Evolutionary conservation across 1,139 yeast species (phyloP), one percentile per base, ranked within the genome.

Genomic region (Yamadazyma dendronema): DNA sequence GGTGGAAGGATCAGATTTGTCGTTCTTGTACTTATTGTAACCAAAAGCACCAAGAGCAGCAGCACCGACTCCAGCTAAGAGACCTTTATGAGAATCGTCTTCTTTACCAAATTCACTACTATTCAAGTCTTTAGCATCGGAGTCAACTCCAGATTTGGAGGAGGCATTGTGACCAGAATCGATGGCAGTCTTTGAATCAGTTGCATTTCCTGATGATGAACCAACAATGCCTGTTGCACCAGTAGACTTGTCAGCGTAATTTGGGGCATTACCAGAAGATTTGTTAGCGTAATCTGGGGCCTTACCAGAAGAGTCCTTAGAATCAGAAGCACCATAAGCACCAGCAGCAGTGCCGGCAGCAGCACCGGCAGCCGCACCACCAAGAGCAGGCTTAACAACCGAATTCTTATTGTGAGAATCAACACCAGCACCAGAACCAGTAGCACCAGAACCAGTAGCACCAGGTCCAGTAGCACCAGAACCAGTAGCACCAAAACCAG

Each of bases 401-500:
- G n/a, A n/a, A n/a, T n/a, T n/a, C n/a, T n/a, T n/a, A n/a, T n/a
- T 9, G 23, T 17, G 17, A n/a, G n/a, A n/a, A n/a, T 11, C 26
- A 21, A 17, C 12, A 34, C 28, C 29, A 17, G 30, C 31, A 22
- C 19, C 17, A 11, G 34, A 30, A 22, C 34, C 34, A 16, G 31
- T 14, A 12, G 26, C 22, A 31, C 12, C 6, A 12, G 25, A 16
- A 25, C 31, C 26, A 28, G 24, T 5, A 17, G 11, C 19, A n/a
- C 58, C 59, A 17, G 50, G 47, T 12, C 49, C 48, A n/a, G 19
- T 26, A 7, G 36, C 34, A 25, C 31, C 36, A 30, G 33, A 22
- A 22, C 26, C 34, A 15, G 36, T 30, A 17, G 31, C 37, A 30
- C 26, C n/a, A 26, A 5, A 21, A 9, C 29, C 40, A 31, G 32